Base-by-base conservation (phyloP, 495 filamentous ascomycete species). In the Paragyromitra xinjiangensis region DNA sequence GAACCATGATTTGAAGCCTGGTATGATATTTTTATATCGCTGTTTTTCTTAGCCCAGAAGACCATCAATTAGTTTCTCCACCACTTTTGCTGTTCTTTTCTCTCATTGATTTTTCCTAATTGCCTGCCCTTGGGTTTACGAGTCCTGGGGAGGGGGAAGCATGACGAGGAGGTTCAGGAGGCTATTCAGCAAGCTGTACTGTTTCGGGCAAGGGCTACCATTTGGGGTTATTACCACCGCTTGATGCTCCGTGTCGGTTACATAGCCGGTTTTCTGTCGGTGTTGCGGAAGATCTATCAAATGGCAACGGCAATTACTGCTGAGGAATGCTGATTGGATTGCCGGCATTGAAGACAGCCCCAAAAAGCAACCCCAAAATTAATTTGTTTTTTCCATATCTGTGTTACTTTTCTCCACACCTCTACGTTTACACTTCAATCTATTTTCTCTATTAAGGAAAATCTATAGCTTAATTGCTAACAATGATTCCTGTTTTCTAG, bases 1-100 rank as follows among this genome's bases (percentile, higher is more conserved):
- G 69, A 98, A 98, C 83, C 84, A 92, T 84, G 94, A 98, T 84
- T 86, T 98, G 77, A 94, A 93, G 82, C 94, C 94, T 83, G 89
- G 89, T 91, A 84, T 80, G 85, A 45, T 55, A 8, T 53, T 53
- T 9, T 24, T 34, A 61, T 42, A 22, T 19, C 9, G 24, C 6
- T 55, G 8, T 64, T 44, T 44, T 55, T 42, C n/a, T 55, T 16
- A 7, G 40, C 40, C 3, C 26, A 22, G 16, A 58, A 22, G 8
- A 16, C 16, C n/a, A n/a, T 40, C 24, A 45, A 12, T 40, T 39
- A 26, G 6, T 58, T 45, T 29, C 22, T 58, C 16, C 44, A 9
- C 16, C 8, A 12, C 16, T 48, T 48, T 16, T 16, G 16, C 44
- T 48, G 4, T 34, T 48, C 44, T 48, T 16, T 48, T 9, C 44